Evolutionary conservation across 169 alveolate species (phyloP), one percentile per base, ranked within the genome.

Genomic region (Fabrea salina): DNA sequence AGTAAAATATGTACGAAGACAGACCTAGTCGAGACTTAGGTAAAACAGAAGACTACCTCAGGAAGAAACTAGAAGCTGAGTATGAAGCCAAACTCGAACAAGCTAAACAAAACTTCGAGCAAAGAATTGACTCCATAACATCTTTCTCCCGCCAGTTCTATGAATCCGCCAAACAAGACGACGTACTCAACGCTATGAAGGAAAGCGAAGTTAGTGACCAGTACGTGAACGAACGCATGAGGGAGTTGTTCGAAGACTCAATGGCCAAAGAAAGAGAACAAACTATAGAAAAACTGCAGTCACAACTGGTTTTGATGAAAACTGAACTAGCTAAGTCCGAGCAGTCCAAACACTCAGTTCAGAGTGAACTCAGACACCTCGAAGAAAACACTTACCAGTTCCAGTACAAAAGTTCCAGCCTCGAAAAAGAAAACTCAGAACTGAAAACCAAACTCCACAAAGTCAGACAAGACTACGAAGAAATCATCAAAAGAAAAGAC

Each of bases 71-170:
- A n/a, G n/a, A n/a, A n/a, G n/a, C n/a, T n/a, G 67, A 54, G 37
- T 54, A 54, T 19, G 67, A 54, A 16, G 67, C 11, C 11, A 22
- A 43, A 39, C 33, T 43, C 8, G 64, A 68, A 30, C 39, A 40
- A 3, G 40, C 41, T 8, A 40, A 47, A 27, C 32, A 47, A 22
- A n/a, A 25, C 2, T 68, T 25, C 35, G 78, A 68, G 7, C 44
- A 68, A n/a, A 37, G 78, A 44, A 43, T 68, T 19, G 61, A 47
- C n/a, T n/a, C 57, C n/a, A 68, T 68, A n/a, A 68, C 78, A 16
- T n/a, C 61, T 2, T 68, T n/a, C 27, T 16, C 61, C 64, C 57
- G 41, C 25, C 16, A 68, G 32, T 68, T 43, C 30, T 68, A 68
- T 30, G 78, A 68, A 43, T 11, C 19, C 19, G 67, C 39, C 11